Base-by-base conservation (phyloP, 768 basidiomycete genomes). In the Pleurotus citrinopileatus region DNA sequence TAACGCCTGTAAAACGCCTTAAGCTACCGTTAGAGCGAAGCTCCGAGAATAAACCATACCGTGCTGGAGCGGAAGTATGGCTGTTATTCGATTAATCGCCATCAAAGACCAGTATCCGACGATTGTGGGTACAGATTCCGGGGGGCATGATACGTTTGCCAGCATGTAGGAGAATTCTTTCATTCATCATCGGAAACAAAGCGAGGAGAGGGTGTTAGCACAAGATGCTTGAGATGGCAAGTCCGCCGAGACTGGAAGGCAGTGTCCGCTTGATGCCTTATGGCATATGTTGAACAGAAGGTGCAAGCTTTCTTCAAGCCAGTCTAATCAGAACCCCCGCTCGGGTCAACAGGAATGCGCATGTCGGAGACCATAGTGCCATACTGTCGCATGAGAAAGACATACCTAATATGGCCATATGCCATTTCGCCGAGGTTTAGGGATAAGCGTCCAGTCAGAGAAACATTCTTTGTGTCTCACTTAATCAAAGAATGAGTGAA, bases 351-450 rank as follows among this genome's bases (percentile, higher is more conserved):
- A n/a, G n/a, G n/a, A n/a, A n/a, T 6, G 29, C 13, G 29, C 29
- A 32, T 13, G 29, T n/a, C 29, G 13, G 13, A 6, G 29, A 6
- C 29, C 29, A 32, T 32, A 13, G 29, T 13, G 13, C 6, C 7
- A 32, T 32, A 40, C 7, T 40, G 38, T 19, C 7, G 38, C 45
- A 20, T 28, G 45, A 32, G 45, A 47, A 47, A 28, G 25, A 32
- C 15, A 47, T 45, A 45, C 4, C 45, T 15, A 32, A 47, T 47
- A 32, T n/a, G 29, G 45, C 25, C 26, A 51, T 34, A 51, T 36
- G 48, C 15, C 23, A 37, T 51, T 51, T 51, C 48, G 12, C 48
- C 48, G 48, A 51, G 23, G 48, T 26, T 51, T 51, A 36, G 48
- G 45, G 28, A 22, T 13, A 12, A 37, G 13, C 27, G 28, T 25